Evolutionary conservation across 768 basidiomycete genomes (phyloP).

Genomic region (Lactarius hatsudake): DNA sequence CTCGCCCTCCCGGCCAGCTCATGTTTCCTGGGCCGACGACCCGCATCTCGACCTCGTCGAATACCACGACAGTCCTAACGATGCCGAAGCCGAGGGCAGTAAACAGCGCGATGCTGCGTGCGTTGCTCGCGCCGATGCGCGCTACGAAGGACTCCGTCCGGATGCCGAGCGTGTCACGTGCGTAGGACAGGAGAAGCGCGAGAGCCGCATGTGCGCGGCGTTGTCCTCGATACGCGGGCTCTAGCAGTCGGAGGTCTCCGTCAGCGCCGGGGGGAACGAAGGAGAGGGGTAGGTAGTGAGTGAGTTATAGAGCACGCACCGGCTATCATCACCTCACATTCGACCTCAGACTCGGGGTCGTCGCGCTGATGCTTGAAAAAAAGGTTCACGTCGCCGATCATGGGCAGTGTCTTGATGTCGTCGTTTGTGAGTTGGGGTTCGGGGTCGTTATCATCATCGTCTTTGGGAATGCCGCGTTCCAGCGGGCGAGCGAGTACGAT

Average conservation of each 20-base stretch:
- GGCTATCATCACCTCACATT: conserved; percentile 93
- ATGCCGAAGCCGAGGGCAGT: conserved; percentile 70
- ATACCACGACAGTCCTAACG: conserved; percentile 67
- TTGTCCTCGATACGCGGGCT: conserved; percentile 61
- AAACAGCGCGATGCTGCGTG: conserved; percentile 69
- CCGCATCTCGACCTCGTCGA: conserved; percentile 83
- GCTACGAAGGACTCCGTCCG: conserved; percentile 55
- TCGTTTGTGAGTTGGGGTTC: conserved; percentile 20
- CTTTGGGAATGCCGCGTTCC: conserved; percentile 1
- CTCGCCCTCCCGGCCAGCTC: conserved; percentile 10
- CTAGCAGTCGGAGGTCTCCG: conserved; percentile 38
- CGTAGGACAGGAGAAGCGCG: conserved; percentile 65
- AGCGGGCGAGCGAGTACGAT: conserved; percentile 65
- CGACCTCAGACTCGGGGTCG: conserved; percentile 56
- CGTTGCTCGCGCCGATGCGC: conserved; percentile 69
- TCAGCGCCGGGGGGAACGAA: background rate
- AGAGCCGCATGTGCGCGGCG: conserved; percentile 65
- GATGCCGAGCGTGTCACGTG: conserved; percentile 43
- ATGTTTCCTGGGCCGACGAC: conserved; percentile 14
- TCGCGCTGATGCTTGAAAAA: conserved; percentile 62
- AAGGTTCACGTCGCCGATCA: conserved; percentile 93
- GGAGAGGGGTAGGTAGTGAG: background rate
- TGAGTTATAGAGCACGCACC: conserved; percentile 40
- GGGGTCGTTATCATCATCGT: background rate
- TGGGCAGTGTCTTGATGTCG: conserved; percentile 45